A percentile compares a stretch with the other conserved stretches of the same genome.
Evolutionary conservation across 2,329 filamentous ascomycete genomes (phyloP).

Genomic region (Colletotrichum theobromicola): DNA sequence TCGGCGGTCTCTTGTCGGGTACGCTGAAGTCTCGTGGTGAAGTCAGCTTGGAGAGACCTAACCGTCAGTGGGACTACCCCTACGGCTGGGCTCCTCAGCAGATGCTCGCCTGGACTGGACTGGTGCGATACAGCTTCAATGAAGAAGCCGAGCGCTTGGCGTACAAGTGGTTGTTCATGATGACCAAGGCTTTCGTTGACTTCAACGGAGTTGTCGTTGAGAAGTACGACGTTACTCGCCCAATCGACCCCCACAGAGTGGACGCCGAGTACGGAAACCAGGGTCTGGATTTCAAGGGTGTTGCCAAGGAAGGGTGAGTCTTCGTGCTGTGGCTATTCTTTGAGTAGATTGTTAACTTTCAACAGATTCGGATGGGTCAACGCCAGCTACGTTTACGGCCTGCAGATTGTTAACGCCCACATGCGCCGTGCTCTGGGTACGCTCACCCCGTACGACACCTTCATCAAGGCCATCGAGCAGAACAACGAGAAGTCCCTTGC

Average conservation of each 20-base stretch:
- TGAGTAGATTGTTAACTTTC: constrained; percentile 30
- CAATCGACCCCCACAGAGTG: constrained; percentile 89
- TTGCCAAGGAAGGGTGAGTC: constrained; percentile 92
- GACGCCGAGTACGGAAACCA: constrained; percentile 99
- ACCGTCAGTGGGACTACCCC: constrained; percentile 97
- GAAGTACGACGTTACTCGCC: constrained; percentile 95
- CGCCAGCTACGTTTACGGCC: constrained; percentile 92
- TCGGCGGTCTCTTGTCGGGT: constrained; percentile 86
- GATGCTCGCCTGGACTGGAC: constrained; percentile 94
- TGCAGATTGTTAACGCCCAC: constrained; percentile 87
- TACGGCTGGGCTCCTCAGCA: constrained; percentile 99
- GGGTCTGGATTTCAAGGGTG: constrained; percentile 92
- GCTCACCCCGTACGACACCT: constrained; percentile 85
- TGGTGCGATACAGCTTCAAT: constrained; percentile 89
- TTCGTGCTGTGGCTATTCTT: neutral
- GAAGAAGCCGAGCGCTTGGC: constrained; percentile 88
- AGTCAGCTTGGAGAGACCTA: constrained; percentile 82
- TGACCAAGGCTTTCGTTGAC: constrained; percentile 97
- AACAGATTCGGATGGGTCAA: constrained; percentile 97
- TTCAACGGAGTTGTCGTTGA: constrained; percentile 98
- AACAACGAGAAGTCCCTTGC: constrained; percentile 59
- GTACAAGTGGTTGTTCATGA: constrained; percentile 98
- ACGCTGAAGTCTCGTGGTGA: constrained; percentile 87
- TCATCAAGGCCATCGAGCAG: constrained; percentile 70
- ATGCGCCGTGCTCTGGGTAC: constrained; percentile 89